A percentile compares a stretch with the other conserved stretches of the same genome.
phyloP scores from a whole-genome alignment of 495 filamentous ascomycete genomes.

The Trichocladium uniseriatum region DNA sequence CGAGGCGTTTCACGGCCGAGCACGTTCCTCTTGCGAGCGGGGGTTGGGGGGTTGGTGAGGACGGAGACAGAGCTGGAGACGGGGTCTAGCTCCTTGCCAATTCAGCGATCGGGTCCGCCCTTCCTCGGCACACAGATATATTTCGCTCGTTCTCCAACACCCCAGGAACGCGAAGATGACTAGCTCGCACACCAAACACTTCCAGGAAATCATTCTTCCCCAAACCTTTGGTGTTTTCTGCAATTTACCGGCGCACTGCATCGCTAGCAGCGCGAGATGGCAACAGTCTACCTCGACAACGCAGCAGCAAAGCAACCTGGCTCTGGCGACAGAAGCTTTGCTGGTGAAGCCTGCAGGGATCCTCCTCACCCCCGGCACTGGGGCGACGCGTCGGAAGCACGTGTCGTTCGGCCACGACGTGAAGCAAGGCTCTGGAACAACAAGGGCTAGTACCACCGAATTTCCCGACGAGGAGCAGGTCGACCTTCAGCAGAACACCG shows the following conservation, averaged over 20 bases:
- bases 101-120: conserved; percentile 10
- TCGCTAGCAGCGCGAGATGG: neutral
- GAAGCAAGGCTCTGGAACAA: conserved; percentile 22
- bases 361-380: conserved; percentile 81
- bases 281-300: conserved; percentile 11
- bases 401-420: conserved; percentile 76
- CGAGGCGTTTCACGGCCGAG: conserved; percentile 5
- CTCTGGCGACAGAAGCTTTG: no score
- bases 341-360: conserved; percentile 52
- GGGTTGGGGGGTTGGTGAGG: neutral
- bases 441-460: conserved; percentile 35
- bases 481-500: neutral
- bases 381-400: conserved; percentile 67
- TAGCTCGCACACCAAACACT: conserved; percentile 11
- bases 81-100: conserved; percentile 8
- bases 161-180: conserved; percentile 10
- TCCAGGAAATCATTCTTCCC: conserved; percentile 4
- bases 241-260: neutral
- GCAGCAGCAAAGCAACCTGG: no score
- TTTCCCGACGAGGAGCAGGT: conserved; percentile 30
- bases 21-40: no score
- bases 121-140: conserved; percentile 14
- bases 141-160: conserved; percentile 10
- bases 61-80: conserved; percentile 3
- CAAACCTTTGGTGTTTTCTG: conserved; percentile 13